phyloP scores from a whole-genome alignment of 2,329 filamentous ascomycete genomes.

The Botryosphaeria dothidea region DNA sequence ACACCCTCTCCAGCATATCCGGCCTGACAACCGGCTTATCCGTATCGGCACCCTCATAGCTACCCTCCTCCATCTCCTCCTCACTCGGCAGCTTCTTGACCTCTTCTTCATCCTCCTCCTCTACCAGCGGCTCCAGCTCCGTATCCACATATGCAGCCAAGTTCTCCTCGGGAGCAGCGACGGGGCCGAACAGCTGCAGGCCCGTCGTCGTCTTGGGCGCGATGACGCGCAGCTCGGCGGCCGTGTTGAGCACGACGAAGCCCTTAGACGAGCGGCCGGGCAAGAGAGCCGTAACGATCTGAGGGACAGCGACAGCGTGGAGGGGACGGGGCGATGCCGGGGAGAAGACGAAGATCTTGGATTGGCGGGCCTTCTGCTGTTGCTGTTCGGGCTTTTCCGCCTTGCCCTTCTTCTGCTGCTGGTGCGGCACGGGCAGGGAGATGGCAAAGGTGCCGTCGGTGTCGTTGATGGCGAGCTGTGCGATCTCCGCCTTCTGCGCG shows the following conservation, averaged over 20 bases:
- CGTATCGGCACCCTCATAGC: conserved; percentile 39
- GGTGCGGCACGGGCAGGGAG: conserved; percentile 38
- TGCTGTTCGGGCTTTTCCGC: conserved; percentile 30
- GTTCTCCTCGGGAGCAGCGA: conserved; percentile 26
- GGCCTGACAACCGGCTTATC: conserved; percentile 64
- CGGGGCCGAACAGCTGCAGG: conserved; percentile 32
- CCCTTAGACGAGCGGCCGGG: conserved; percentile 59
- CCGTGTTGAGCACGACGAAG: conserved; percentile 74
- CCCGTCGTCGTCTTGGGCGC: conserved; percentile 29
- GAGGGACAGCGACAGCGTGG: conserved; percentile 55
- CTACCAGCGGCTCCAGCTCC: conserved; percentile 23
- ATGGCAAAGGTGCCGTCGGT: conserved; percentile 47
- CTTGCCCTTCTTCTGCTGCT: conserved; percentile 18
- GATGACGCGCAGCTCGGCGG: conserved; percentile 65
- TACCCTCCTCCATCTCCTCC: conserved; percentile 36
- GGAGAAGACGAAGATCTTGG: conserved; percentile 65
- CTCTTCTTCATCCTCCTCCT: conserved; percentile 28
- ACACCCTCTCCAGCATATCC: conserved; percentile 69
- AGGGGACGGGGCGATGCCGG: conserved; percentile 61
- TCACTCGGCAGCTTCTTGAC: conserved; percentile 18
- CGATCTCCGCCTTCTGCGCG: conserved; percentile 42
- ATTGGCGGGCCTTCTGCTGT: conserved; percentile 30
- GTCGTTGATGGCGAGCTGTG: conserved; percentile 71
- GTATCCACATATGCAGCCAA: conserved; percentile 30
- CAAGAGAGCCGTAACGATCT: conserved; percentile 66